A percentile compares a stretch with the other conserved stretches of the same genome.
Evolutionary conservation across 805 yeast genomes (phyloP).

Genomic region (Isabelozyma rhagii): DNA sequence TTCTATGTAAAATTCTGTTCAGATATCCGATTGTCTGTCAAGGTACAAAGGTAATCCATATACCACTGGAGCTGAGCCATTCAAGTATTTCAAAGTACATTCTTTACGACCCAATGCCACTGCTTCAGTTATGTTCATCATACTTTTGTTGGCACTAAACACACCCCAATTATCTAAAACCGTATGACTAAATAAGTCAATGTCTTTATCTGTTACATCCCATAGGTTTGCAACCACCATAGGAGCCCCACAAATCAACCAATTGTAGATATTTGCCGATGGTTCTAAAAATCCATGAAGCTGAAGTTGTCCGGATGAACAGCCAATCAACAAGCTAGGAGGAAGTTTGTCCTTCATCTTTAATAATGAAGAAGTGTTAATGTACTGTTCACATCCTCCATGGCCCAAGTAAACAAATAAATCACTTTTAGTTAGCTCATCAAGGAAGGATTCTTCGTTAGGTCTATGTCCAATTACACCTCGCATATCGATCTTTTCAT

Average conservation of each 20-base stretch:
- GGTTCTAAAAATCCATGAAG: conserved; percentile 63
- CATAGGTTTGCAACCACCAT: conserved; percentile 83
- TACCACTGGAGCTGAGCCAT: conserved; percentile 90
- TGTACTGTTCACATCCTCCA: conserved; percentile 91
- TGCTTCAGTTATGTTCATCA: conserved; percentile 48
- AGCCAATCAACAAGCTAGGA: conserved; percentile 75
- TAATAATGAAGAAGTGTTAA: conserved; percentile 51
- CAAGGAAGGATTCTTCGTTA: conserved; percentile 46
- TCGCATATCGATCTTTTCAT: conserved; percentile 39
- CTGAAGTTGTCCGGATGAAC: conserved; percentile 77
- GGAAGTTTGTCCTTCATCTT: conserved; percentile 41
- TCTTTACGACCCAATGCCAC: conserved; percentile 58
- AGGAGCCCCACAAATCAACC: conserved; percentile 78
- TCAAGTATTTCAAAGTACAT: conserved; percentile 70
- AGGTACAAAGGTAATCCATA: conserved; percentile 73
- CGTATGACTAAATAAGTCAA: conserved; percentile 68
- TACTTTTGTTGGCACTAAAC: conserved; percentile 12
- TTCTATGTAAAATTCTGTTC: not conserved
- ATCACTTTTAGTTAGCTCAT: conserved; percentile 36
- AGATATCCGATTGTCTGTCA: not conserved
- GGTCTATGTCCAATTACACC: conserved; percentile 60
- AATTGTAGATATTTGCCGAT: conserved; percentile 72
- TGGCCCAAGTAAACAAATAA: conserved; percentile 85
- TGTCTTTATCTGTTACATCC: conserved; percentile 97
- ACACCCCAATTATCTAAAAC: conserved; percentile 70